Evolutionary conservation across 2,329 filamentous ascomycete species (phyloP).

Genomic region (Aspergillus bombycis): DNA sequence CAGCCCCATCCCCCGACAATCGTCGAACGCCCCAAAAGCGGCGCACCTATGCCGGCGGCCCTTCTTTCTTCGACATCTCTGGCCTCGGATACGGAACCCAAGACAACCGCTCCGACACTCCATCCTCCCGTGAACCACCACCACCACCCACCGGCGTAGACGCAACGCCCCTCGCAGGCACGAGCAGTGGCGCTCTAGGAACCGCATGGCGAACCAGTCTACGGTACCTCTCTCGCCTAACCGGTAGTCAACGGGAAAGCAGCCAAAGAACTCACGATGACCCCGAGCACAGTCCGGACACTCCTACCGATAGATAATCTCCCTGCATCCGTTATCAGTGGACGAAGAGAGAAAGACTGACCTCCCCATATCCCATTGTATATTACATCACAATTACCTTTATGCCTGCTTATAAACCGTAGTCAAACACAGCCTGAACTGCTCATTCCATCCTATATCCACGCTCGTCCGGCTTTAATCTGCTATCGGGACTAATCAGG

Average conservation of each 20-base stretch:
- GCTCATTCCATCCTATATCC: background rate
- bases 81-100: conserved; percentile 31
- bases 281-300: conserved; percentile 15
- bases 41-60: conserved; percentile 14
- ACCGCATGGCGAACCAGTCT: conserved; percentile 30
- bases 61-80: conserved; percentile 37
- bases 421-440: background rate
- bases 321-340: background rate
- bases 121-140: conserved; percentile 1
- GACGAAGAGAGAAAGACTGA: background rate
- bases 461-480: background rate
- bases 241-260: conserved; percentile 13
- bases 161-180: conserved; percentile 27
- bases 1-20: conserved; percentile 27
- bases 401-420: background rate
- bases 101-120: conserved; percentile 21
- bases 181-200: conserved; percentile 28
- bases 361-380: background rate
- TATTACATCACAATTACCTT: background rate
- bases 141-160: conserved; percentile 2
- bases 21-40: conserved; percentile 24
- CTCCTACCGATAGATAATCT: background rate
- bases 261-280: conserved; percentile 16
- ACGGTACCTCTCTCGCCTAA: conserved; percentile 29
- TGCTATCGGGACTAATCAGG: background rate